Evolutionary conservation across 345 rosid species (phyloP).

Genomic region (Corchorus capsularis): DNA sequence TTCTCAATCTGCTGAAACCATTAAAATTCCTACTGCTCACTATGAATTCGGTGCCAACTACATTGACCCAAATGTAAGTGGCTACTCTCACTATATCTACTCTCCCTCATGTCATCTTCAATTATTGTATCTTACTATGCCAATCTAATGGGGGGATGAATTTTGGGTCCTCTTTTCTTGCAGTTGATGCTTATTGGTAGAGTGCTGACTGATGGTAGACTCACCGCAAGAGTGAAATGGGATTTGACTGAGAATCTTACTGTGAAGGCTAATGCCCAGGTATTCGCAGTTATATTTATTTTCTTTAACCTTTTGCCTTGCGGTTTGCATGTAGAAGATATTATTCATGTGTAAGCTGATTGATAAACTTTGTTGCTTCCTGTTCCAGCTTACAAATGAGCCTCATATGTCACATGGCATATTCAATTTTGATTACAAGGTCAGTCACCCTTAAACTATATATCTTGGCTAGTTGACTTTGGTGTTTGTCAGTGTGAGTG

Average conservation of each 20-base stretch:
- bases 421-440: conserved; percentile 94
- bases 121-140: neutral
- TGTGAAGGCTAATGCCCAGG: conserved; percentile 91
- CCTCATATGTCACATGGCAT: conserved; percentile 86
- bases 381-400: conserved; percentile 75
- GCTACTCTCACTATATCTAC: neutral
- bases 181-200: conserved; percentile 96
- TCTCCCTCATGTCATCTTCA: neutral
- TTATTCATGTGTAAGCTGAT: neutral
- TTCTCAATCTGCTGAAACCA: conserved; percentile 80
- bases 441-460: conserved; percentile 21
- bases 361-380: conserved; percentile 25
- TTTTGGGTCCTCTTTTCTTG: conserved; percentile 12
- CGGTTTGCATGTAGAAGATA: conserved; percentile 6
- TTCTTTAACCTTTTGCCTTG: conserved; percentile 9
- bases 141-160: neutral
- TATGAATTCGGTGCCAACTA: conserved; percentile 96
- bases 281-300: conserved; percentile 12
- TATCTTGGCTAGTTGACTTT: neutral
- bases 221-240: conserved; percentile 82
- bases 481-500: neutral
- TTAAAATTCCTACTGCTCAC: conserved; percentile 85
- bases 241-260: conserved; percentile 78
- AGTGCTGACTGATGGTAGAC: conserved; percentile 86
- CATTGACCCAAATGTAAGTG: conserved; percentile 70